Conservation (phyloP, 2,329 filamentous ascomycete species). For the Reticulascus tulasneorum region DNA sequence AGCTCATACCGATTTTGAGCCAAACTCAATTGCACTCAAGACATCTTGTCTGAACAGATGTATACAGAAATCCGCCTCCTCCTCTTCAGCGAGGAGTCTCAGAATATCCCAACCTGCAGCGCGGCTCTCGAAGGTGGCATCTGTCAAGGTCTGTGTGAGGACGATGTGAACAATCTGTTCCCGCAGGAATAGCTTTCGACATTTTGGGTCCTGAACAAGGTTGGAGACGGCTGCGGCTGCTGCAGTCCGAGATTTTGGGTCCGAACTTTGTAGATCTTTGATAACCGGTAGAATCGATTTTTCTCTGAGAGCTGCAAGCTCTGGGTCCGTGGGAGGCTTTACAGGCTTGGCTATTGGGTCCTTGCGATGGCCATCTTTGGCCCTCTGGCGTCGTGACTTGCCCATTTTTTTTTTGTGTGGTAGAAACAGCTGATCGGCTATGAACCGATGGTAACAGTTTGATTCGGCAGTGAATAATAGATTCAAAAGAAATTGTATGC, state of each 20-base stretch:
- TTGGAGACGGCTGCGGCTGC: constrained; percentile 59
- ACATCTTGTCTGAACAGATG: constrained; percentile 61
- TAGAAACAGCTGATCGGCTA: background rate
- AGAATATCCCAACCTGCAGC: constrained; percentile 67
- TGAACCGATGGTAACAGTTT: no score
- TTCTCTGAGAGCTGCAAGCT: constrained; percentile 59
- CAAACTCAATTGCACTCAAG: constrained; percentile 56
- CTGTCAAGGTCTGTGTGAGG: constrained; percentile 61
- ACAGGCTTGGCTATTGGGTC: constrained; percentile 54
- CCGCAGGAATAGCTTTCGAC: constrained; percentile 60
- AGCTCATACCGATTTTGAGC: constrained; percentile 45
- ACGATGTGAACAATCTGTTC: constrained; percentile 63
- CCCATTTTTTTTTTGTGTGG: constrained; percentile 39
- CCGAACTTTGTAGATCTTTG: constrained; percentile 54
- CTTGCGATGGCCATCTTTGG: constrained; percentile 42
- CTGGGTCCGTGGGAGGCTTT: constrained; percentile 60
- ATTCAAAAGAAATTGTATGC: no score
- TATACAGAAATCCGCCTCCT: constrained; percentile 63
- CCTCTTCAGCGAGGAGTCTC: constrained; percentile 56
- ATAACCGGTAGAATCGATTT: constrained; percentile 61
- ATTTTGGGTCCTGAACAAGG: constrained; percentile 57
- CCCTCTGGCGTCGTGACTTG: constrained; percentile 54
- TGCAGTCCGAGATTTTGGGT: constrained; percentile 54
- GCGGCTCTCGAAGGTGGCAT: constrained; percentile 58
- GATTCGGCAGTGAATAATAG: no score